Percentiles rank a stretch among this genome's conserved stretches.
phyloP scores from a whole-genome alignment of 1,284 basidiomycete genomes.

The Papiliotrema nemorosa region DNA sequence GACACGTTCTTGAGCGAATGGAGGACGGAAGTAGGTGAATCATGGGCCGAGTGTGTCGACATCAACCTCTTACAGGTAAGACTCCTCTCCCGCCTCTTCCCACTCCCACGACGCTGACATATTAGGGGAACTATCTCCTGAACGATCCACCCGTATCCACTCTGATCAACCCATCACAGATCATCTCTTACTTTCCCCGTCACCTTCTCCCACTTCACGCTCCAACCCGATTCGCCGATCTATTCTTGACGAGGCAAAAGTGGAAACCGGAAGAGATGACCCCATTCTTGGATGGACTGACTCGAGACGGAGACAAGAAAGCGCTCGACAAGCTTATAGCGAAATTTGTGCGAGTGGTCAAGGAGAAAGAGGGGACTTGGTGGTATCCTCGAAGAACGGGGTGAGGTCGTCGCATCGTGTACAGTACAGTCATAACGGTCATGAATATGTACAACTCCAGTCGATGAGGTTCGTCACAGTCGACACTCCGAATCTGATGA shows the following conservation, averaged over 20 bases:
- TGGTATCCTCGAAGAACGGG: constrained; percentile 45
- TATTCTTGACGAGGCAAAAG: constrained; percentile 70
- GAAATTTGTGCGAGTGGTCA: constrained; percentile 75
- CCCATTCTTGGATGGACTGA: constrained; percentile 75
- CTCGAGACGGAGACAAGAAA: constrained; percentile 64
- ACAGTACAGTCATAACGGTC: background rate
- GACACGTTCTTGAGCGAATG: constrained; percentile 62
- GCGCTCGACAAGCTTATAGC: constrained; percentile 79
- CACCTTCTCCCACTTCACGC: constrained; percentile 68
- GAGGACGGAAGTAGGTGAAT: constrained; percentile 68
- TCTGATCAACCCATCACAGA: constrained; percentile 20
- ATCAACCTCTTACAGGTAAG: constrained; percentile 65
- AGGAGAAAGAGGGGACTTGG: constrained; percentile 58
- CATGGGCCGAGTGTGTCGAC: constrained; percentile 60
- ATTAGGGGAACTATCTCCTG: constrained; percentile 69
- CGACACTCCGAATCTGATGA: background rate
- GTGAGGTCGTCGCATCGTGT: constrained; percentile 3
- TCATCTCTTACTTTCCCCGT: constrained; percentile 67
- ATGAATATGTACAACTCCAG: background rate
- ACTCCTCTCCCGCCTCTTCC: constrained; percentile 3
- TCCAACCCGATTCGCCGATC: constrained; percentile 70
- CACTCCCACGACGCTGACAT: background rate
- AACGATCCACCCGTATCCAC: constrained; percentile 17
- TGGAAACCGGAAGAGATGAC: constrained; percentile 77
- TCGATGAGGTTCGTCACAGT: background rate